phyloP scores from a whole-genome alignment of 805 yeast species.

The Kazachstania taianensis region DNA sequence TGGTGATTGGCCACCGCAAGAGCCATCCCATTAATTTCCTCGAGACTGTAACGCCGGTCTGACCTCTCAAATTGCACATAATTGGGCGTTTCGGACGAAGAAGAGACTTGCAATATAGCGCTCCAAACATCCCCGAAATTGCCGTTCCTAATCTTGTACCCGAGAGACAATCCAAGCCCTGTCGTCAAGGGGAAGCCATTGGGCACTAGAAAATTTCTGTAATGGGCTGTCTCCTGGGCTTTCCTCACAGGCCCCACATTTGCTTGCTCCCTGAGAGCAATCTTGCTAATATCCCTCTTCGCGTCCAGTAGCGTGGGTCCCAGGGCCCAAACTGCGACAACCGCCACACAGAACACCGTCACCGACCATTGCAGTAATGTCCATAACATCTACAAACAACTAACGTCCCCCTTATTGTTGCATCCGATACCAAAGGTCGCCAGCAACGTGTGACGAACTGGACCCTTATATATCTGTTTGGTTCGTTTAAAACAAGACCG shows the following conservation, averaged over 20 bases:
- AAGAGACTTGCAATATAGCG: slow-evolving; percentile 29
- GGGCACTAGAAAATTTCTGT: slow-evolving; percentile 66
- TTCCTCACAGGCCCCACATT: slow-evolving; percentile 54
- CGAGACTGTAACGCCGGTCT: too few relatives aligned
- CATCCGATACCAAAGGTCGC: too few relatives aligned
- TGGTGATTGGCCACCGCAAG: slow-evolving; percentile 9
- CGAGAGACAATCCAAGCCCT: slow-evolving; percentile 56
- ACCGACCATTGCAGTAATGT: neutral
- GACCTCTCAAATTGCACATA: too few relatives aligned
- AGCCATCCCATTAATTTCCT: slow-evolving; percentile 19
- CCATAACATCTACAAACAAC: too few relatives aligned
- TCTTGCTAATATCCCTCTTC: slow-evolving; percentile 45
- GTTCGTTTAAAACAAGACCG: too few relatives aligned
- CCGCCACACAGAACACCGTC: neutral
- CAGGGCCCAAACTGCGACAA: neutral
- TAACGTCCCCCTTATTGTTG: too few relatives aligned
- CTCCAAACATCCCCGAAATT: slow-evolving; percentile 67
- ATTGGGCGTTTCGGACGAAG: neutral
- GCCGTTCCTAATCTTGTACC: slow-evolving; percentile 64
- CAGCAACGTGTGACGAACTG: too few relatives aligned
- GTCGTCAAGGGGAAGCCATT: slow-evolving; percentile 58
- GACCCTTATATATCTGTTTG: too few relatives aligned
- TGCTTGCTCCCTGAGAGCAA: slow-evolving; percentile 56
- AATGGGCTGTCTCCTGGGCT: slow-evolving; percentile 61
- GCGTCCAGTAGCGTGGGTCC: slow-evolving; percentile 17